Evolutionary conservation across 768 basidiomycete genomes (phyloP), one percentile per base, ranked within the genome.

Genomic region (Calocybe indica): DNA sequence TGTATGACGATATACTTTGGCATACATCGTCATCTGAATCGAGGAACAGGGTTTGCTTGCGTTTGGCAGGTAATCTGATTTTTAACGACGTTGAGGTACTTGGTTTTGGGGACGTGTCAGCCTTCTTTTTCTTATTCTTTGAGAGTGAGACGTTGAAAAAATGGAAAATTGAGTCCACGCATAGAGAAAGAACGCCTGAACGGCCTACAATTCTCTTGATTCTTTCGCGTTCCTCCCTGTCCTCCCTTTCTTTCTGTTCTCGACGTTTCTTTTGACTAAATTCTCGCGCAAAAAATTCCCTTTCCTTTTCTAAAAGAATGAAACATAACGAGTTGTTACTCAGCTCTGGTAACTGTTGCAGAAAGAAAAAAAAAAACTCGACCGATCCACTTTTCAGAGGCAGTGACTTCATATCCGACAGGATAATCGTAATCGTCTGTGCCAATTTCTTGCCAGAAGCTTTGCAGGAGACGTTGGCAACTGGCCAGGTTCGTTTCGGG

Each of bases 401-500:
- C 76, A n/a, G 57, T 36, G 9, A 73, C 59, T 10, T 62, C 63
- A 39, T 75, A 64, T 6, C 80, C 82, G 31, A 71, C 48, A 7
- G 52, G 38, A 61, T 83, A 83, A 55, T 84, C 80, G 0, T 70
- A 42, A 45, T 84, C 58, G 49, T 86, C 81, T 12, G 60, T 59
- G 1, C 84, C 84, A 13, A 87, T 54, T 44, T 83, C 71, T 5
- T 62, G 58, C 82, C 82, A 84, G 58, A 88, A 88, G 51, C 79
- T 80, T n/a, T 60, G 51, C 22, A 86, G 62, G 11, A 88, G 68
- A 13, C 80, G 73, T 11, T 74, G 62, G 57, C 86, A 88, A 28
- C 72, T 66, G 33, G 59, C 53, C 10, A 88, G 69, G 57, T 88
- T 85, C 6, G 62, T 64, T 43, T 71, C 63, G 8, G 86, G 86